Evolutionary conservation across 805 yeast genomes (phyloP), one percentile per base, ranked within the genome.

Genomic region (Candida krabiensis): DNA sequence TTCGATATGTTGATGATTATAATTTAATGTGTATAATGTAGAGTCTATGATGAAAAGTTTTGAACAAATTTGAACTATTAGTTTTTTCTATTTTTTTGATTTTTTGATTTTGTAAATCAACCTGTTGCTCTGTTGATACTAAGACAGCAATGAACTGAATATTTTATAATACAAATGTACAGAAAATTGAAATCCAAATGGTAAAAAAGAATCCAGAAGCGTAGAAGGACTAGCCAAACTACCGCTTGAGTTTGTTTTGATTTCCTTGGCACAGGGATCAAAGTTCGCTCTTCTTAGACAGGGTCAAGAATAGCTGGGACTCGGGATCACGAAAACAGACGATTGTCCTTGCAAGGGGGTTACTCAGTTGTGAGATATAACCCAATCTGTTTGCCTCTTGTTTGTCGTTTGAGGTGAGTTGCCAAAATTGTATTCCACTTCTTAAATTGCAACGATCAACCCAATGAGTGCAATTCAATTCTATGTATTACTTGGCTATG

Each of bases 361-460:
- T 7, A 21, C 24, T 8, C 24, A 21, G 11, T 8, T 21, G 24
- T 21, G 7, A 11, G 11, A 14, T n/a, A n/a, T 26, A 8, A 26
- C 7, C 12, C n/a, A n/a, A n/a, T n/a, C n/a, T n/a, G n/a, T n/a
- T n/a, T n/a, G n/a, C n/a, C n/a, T n/a, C n/a, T n/a, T n/a, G n/a
- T n/a, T 19, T 17, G 25, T 23, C 28, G 38, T 27, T 26, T 35
- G 38, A 31, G 31, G 19, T 31, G 28, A 35, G 36, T 30, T 30
- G 19, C 33, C 23, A 35, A 35, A n/a, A n/a, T n/a, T n/a, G n/a
- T n/a, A n/a, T n/a, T n/a, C 11, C 24, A 21, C 29, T 35, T 35
- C 33, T 33, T 33, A 35, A 36, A 44, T 46, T 53, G 60, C 58
- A 54, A 53, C 60, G 46, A 49, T 54, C 60, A 56, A 56, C 44